phyloP scores from a whole-genome alignment of 495 filamentous ascomycete genomes.

The Hypoxylon cercidicola region DNA sequence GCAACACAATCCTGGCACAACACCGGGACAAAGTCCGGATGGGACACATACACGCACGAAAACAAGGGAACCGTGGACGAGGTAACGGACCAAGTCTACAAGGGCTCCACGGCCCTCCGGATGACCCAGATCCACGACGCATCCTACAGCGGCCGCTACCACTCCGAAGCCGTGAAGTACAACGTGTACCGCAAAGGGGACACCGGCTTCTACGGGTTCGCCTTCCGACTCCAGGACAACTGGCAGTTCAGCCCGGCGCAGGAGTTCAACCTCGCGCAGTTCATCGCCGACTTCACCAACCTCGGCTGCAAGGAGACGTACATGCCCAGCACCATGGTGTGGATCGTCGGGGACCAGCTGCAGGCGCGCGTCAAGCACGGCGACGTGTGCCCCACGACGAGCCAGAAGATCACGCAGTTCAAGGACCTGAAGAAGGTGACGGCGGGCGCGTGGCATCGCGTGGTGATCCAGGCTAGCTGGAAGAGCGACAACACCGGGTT shows the following conservation, averaged over 20 bases:
- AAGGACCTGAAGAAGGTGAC: constrained; percentile 53
- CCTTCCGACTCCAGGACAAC: constrained; percentile 59
- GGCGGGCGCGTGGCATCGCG: constrained; percentile 60
- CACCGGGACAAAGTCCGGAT: constrained; percentile 60
- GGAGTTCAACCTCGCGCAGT: constrained; percentile 65
- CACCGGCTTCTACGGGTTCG: constrained; percentile 65
- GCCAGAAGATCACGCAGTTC: constrained; percentile 48
- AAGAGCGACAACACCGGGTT: constrained; percentile 57
- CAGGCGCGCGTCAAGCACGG: constrained; percentile 60
- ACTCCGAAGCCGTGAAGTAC: constrained; percentile 63
- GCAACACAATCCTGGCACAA: constrained; percentile 59
- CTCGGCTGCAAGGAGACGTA: constrained; percentile 59
- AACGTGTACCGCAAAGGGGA: constrained; percentile 62
- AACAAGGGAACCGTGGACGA: constrained; percentile 57
- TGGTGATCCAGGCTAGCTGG: constrained; percentile 63
- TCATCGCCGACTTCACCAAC: constrained; percentile 64
- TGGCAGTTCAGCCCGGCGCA: constrained; percentile 63
- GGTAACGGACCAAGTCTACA: constrained; percentile 58
- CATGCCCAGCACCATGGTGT: constrained; percentile 66
- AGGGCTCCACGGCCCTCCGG: constrained; percentile 60
- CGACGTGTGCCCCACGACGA: constrained; percentile 46
- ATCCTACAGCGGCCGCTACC: constrained; percentile 61
- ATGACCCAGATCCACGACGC: constrained; percentile 64
- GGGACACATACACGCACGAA: constrained; percentile 58
- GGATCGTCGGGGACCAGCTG: constrained; percentile 59